Conservation (phyloP, 139 green algal species). For the Closterium sp. region DNA sequence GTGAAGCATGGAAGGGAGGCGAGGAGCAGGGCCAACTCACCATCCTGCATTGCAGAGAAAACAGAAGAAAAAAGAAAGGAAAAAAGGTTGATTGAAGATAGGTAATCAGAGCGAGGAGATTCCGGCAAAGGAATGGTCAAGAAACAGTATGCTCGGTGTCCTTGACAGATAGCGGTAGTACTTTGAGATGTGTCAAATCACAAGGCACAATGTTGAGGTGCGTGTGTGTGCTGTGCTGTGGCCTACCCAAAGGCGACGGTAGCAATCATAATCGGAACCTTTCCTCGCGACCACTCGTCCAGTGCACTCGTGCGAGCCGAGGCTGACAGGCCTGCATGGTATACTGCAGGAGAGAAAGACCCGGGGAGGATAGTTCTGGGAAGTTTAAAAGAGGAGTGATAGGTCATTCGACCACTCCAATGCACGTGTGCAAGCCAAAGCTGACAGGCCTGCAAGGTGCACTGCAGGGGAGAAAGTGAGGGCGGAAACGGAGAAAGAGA, state of each 20-base stretch:
- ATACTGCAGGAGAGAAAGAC: slow-evolving; percentile 46
- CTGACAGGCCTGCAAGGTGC: background rate
- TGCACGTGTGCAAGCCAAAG: no score
- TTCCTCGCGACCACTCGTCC: slow-evolving; percentile 55
- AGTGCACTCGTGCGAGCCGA: slow-evolving; percentile 47
- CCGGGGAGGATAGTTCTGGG: no score
- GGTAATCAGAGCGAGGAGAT: no score
- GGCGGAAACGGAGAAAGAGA: no score
- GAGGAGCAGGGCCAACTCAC: background rate
- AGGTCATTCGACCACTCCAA: no score
- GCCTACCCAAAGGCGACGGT: slow-evolving; percentile 75
- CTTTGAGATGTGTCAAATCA: no score
- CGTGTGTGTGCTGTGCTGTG: no score
- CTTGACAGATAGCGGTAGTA: no score
- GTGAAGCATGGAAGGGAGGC: background rate
- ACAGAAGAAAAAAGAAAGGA: background rate
- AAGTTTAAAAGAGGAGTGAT: no score
- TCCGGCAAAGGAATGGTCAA: no score
- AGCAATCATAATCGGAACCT: slow-evolving; percentile 63
- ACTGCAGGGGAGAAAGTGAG: background rate
- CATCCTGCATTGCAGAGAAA: background rate
- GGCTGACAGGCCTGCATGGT: slow-evolving; percentile 60
- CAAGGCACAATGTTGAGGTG: no score
- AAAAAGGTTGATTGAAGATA: background rate
- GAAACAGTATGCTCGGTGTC: no score